Conservation (phyloP, 257 asterid species). For the Lantana camara region DNA sequence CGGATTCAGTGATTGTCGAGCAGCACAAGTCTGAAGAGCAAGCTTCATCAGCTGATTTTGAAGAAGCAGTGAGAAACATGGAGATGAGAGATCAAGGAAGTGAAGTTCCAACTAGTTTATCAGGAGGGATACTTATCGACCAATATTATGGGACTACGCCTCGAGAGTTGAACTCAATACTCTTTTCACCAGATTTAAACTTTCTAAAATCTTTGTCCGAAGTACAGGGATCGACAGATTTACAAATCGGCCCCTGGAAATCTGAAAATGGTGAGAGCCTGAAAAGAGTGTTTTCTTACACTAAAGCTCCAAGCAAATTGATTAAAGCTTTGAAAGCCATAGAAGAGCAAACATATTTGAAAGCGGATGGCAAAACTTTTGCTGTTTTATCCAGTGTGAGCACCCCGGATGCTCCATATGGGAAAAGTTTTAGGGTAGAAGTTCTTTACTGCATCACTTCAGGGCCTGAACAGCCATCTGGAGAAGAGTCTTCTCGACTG, state of each 20-base stretch:
- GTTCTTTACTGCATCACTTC: constrained; percentile 81
- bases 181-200: constrained; percentile 76
- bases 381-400: constrained; percentile 69
- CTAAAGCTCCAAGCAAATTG: constrained; percentile 81
- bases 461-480: constrained; percentile 90
- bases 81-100: constrained; percentile 65
- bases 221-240: constrained; percentile 71
- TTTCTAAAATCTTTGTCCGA: constrained; percentile 61
- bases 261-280: constrained; percentile 62
- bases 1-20: constrained; percentile 38
- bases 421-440: constrained; percentile 73
- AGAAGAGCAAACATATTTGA: constrained; percentile 85
- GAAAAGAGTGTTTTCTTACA: constrained; percentile 61
- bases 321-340: constrained; percentile 80
- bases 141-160: constrained; percentile 66
- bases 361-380: constrained; percentile 75
- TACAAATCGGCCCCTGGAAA: constrained; percentile 81
- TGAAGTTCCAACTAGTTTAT: constrained; percentile 65
- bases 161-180: constrained; percentile 62
- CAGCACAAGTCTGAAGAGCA: constrained; percentile 54
- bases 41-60: constrained; percentile 55
- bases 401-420: constrained; percentile 98
- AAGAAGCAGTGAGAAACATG: constrained; percentile 65
- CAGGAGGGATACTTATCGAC: constrained; percentile 83
- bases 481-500: constrained; percentile 72